Evolutionary conservation across 163 green algal genomes (phyloP).

Genomic region (Coccomyxa subellipsoidea): DNA sequence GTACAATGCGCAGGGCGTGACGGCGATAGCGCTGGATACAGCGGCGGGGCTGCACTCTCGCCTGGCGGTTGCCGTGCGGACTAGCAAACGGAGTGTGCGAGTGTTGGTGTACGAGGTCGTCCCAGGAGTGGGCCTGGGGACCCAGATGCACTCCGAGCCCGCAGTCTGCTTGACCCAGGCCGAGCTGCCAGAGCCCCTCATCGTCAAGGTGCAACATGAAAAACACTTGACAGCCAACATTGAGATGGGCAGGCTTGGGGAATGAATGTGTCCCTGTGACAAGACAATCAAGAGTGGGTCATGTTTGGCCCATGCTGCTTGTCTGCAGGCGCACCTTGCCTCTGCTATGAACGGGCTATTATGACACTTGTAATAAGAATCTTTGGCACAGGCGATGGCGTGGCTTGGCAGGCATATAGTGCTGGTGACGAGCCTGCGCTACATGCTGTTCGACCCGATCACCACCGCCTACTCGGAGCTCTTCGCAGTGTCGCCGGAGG

Average conservation of each 20-base stretch:
- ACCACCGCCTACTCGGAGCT: constrained; percentile 25
- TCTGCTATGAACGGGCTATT: no score
- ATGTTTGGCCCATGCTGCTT: no score
- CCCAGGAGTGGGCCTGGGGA: not conserved
- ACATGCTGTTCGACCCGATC: constrained; percentile 32
- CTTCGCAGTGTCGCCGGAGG: constrained; percentile 34
- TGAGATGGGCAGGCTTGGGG: not conserved
- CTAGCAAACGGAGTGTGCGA: constrained; percentile 18
- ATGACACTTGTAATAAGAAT: no score
- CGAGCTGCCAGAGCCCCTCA: constrained; percentile 27
- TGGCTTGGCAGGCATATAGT: constrained; percentile 39
- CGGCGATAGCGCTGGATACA: constrained; percentile 18
- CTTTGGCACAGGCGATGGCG: constrained; percentile 34
- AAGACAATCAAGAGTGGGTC: no score
- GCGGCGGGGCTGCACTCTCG: not conserved
- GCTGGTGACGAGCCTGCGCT: constrained; percentile 35
- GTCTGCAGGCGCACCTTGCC: no score
- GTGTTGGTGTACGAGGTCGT: constrained; percentile 36
- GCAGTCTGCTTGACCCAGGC: constrained; percentile 21
- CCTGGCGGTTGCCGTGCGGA: constrained; percentile 33
- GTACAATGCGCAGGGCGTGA: constrained; percentile 24
- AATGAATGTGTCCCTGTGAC: no score
- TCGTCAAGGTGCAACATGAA: constrained; percentile 21
- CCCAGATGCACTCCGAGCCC: not conserved
- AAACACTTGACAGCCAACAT: not conserved